These are phyloP conservation scores for Globomyces pollinis-pini DNA, from an alignment of 192 early-diverging fungal genomes.

Conservation along the genomic window DNA sequence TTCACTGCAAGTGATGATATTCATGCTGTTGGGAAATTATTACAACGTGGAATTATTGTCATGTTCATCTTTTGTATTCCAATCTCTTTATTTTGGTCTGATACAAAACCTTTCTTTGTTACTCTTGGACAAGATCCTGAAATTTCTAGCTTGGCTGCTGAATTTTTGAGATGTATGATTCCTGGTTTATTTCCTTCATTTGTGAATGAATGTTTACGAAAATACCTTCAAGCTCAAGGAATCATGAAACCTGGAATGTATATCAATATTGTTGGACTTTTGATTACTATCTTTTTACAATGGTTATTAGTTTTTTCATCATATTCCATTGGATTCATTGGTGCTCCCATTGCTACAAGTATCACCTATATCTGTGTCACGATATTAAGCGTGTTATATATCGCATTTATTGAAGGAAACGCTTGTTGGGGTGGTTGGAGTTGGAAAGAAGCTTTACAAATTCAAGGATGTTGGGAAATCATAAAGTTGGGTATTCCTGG, in stretches of 20 bases:
- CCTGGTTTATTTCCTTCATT: constrained; percentile 68
- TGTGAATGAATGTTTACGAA: constrained; percentile 75
- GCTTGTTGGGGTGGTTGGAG: constrained; percentile 87
- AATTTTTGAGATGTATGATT: constrained; percentile 58
- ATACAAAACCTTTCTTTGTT: constrained; percentile 59
- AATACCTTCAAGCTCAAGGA: constrained; percentile 83
- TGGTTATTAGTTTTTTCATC: constrained; percentile 75
- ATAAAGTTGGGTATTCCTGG: constrained; percentile 66
- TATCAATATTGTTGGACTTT: constrained; percentile 60
- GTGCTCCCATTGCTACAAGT: constrained; percentile 73
- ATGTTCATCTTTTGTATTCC: constrained; percentile 60
- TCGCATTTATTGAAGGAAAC: constrained; percentile 42
- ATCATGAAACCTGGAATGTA: constrained; percentile 80
- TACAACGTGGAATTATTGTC: constrained; percentile 69
- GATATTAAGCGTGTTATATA: constrained; percentile 60
- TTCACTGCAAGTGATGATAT: constrained; percentile 22
- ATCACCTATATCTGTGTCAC: constrained; percentile 71
- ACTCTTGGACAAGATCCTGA: constrained; percentile 63
- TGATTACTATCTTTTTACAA: constrained; percentile 67
- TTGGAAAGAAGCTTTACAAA: constrained; percentile 48
- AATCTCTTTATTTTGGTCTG: constrained; percentile 62
- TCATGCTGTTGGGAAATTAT: constrained; percentile 37
- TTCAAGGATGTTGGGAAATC: constrained; percentile 18
- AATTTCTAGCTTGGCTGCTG: constrained; percentile 58
- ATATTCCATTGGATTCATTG: constrained; percentile 62